Percentiles rank a stretch among this genome's conserved stretches.
phyloP scores from a whole-genome alignment of 768 basidiomycete genomes.

The Wakefieldia striispora region DNA sequence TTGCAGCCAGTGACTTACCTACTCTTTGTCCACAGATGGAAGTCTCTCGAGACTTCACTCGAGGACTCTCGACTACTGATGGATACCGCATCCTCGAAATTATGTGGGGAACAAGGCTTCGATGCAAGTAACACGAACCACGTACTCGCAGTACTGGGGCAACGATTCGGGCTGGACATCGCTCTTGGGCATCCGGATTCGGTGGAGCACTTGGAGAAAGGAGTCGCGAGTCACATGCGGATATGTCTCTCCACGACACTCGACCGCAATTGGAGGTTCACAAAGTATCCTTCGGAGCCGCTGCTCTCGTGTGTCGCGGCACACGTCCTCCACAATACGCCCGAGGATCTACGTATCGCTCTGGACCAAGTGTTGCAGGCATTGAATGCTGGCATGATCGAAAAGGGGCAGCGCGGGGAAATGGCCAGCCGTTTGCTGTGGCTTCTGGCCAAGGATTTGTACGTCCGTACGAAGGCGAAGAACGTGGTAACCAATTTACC shows the following conservation, averaged over 20 bases:
- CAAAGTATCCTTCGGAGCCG: constrained; percentile 8
- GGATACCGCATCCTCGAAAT: neutral
- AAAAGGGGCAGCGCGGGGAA: neutral
- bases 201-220: neutral
- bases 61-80: neutral
- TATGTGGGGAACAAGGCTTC: neutral
- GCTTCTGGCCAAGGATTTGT: neutral
- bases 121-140: neutral
- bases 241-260: neutral
- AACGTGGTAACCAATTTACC: neutral
- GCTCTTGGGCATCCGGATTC: neutral
- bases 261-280: constrained; percentile 4
- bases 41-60: too few relatives aligned
- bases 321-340: neutral
- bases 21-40: too few relatives aligned
- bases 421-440: neutral
- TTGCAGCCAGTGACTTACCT: too few relatives aligned
- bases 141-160: constrained; percentile 1
- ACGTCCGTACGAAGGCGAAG: neutral
- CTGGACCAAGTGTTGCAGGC: too few relatives aligned
- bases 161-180: constrained; percentile 3
- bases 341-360: too few relatives aligned
- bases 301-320: constrained; percentile 3
- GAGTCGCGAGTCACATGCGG: constrained; percentile 8
- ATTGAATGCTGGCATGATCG: neutral